A percentile compares a stretch with the other conserved stretches of the same genome.
Evolutionary conservation across 1,284 basidiomycete genomes (phyloP).

Genomic region (Fomitopsis pinicola): DNA sequence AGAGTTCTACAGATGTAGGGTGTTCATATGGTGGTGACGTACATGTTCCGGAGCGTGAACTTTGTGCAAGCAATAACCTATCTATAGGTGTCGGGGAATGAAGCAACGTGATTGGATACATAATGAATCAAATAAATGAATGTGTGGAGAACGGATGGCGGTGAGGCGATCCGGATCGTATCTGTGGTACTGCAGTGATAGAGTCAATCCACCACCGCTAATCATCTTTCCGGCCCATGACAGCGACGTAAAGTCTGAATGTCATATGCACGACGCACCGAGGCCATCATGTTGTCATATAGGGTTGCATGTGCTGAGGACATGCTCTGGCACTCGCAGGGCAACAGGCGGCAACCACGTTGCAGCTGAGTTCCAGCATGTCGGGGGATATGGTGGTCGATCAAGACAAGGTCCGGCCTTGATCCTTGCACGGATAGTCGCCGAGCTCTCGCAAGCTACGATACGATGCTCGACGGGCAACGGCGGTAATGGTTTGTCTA

Average conservation of each 20-base stretch:
- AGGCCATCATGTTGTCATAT: neutral
- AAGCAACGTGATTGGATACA: neutral
- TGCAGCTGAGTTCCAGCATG: neutral
- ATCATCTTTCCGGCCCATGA: neutral
- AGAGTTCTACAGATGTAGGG: slow-evolving; percentile 5
- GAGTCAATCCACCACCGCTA: neutral
- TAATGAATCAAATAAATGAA: neutral
- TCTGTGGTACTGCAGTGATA: neutral
- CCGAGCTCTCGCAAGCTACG: neutral
- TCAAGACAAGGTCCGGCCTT: neutral
- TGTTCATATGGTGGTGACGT: neutral
- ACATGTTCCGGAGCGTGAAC: neutral
- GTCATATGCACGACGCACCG: neutral
- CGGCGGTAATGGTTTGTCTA: neutral
- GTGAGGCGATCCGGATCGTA: neutral
- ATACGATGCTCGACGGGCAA: neutral
- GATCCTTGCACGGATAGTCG: neutral
- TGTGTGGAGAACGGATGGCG: neutral
- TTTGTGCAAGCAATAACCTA: neutral
- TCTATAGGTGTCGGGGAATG: neutral
- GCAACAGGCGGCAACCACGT: neutral
- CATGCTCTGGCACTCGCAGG: neutral
- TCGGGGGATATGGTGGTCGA: neutral
- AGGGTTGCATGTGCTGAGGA: neutral
- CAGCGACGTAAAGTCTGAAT: neutral